Evolutionary conservation across 2,329 filamentous ascomycete genomes (phyloP).

Genomic region (Penicillium sclerotigenum): DNA sequence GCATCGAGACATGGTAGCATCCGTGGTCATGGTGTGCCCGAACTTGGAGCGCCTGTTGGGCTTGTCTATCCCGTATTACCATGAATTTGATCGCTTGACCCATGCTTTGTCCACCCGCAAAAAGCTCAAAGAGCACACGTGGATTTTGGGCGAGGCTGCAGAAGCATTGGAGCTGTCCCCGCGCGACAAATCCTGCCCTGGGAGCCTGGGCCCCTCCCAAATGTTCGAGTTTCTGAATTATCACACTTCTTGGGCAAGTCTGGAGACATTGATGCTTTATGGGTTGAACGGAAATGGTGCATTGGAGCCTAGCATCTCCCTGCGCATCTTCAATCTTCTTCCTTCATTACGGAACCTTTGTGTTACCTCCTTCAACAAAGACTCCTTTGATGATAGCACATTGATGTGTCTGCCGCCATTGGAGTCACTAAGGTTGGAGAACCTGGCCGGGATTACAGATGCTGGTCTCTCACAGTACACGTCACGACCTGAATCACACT

Average conservation of each 20-base stretch:
- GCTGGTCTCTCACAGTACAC: constrained; percentile 53
- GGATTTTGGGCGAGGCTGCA: constrained; percentile 51
- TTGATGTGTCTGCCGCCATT: constrained; percentile 53
- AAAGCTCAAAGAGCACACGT: constrained; percentile 54
- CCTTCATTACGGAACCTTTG: constrained; percentile 53
- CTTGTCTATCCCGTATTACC: constrained; percentile 52
- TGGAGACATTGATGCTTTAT: constrained; percentile 55
- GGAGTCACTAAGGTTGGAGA: constrained; percentile 54
- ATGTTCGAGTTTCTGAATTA: constrained; percentile 53
- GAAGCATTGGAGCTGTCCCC: constrained; percentile 40
- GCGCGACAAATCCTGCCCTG: constrained; percentile 35
- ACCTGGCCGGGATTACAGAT: constrained; percentile 55
- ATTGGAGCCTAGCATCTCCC: constrained; percentile 54
- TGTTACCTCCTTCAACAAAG: constrained; percentile 52
- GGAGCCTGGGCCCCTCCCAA: constrained; percentile 50
- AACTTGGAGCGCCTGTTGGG: constrained; percentile 55
- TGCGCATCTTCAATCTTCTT: constrained; percentile 53
- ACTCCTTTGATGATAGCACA: constrained; percentile 55
- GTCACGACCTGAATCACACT: constrained; percentile 44
- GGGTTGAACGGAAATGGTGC: constrained; percentile 44
- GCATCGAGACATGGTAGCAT: constrained; percentile 52
- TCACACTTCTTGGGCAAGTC: constrained; percentile 50
- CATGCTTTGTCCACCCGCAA: constrained; percentile 55
- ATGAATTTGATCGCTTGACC: constrained; percentile 54
- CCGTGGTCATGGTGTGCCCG: constrained; percentile 58